A percentile compares a stretch with the other conserved stretches of the same genome.
Evolutionary conservation across 345 rosid species (phyloP).

Genomic region (Hibiscus syriacus): DNA sequence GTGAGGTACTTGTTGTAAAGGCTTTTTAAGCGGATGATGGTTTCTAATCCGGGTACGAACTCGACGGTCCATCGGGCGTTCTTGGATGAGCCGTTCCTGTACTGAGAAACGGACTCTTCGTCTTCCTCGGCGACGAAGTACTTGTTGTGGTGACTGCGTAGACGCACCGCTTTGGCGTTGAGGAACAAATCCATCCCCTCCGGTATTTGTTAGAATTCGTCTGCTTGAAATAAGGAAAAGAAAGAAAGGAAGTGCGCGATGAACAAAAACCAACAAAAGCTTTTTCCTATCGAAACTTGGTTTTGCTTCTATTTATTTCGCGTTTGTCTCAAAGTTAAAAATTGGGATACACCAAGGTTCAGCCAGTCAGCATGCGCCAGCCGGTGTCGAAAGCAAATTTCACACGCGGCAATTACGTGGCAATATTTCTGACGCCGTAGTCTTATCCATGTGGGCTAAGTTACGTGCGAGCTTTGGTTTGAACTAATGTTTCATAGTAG

Average conservation of each 20-base stretch:
- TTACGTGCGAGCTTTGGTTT: background rate
- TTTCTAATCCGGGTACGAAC: background rate
- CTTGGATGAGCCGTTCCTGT: background rate
- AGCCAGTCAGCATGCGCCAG: background rate
- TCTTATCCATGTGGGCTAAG: background rate
- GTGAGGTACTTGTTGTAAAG: background rate
- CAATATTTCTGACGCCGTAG: background rate
- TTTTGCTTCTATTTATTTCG: background rate
- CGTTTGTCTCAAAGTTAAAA: background rate
- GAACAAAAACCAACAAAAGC: background rate
- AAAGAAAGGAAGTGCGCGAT: background rate
- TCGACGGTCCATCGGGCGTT: background rate
- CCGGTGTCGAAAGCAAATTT: background rate
- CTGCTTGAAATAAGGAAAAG: too few species aligned
- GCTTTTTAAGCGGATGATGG: background rate
- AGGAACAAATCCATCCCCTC: background rate
- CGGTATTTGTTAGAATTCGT: background rate
- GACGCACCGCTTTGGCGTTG: background rate
- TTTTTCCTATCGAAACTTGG: background rate
- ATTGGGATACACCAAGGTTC: background rate
- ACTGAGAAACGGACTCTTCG: background rate
- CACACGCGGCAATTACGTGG: background rate
- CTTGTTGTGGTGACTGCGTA: background rate
- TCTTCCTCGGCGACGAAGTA: background rate
- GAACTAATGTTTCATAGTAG: too few species aligned